Base-by-base conservation (phyloP, 2,329 filamentous ascomycete genomes). In the Aureobasidium namibiae region DNA sequence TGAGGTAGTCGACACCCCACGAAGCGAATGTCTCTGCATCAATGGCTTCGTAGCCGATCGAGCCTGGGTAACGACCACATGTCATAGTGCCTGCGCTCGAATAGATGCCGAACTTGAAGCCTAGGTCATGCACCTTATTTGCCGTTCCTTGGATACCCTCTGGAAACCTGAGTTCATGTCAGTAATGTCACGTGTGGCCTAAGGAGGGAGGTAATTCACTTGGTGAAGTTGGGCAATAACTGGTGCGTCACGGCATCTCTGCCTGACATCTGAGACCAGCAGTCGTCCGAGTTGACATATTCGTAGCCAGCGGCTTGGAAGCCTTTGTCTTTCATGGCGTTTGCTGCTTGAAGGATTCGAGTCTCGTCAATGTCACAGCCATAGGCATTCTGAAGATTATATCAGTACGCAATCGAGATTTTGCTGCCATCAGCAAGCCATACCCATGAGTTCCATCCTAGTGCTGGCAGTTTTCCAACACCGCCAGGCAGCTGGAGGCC, bases 1-100 rank as follows among this genome's bases (percentile, higher is more conserved):
- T 83, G 14, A 82, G 68, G 60, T 82, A 84, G 65, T 84, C 82
- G 59, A 85, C 75, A 2, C 78, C 81, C 82, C 82, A 85, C 18
- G 75, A 72, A 1, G 80, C 79, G 66, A 81, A 85, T 0, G 80
- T 79, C 42, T 76, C 69, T 1, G 83, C 84, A 67, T 87, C 84
- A 16, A 81, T 69, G 1, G 74, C 68, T 64, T 87, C 84, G 63
- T 80, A 77, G 1, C 80, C 82, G 10, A 83, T 45, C 38, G 72
- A 75, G 4, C 56, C 61, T 58, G 60, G 34, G 24, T 60, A 56
- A 23, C 52, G 61, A 39, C 66, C 64, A 45, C 67, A 69, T 21
- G 59, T 56, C n/a, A 63, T 59, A 1, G 64, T 53, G 13, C 67
- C 67, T 38, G 63, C 61, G 56, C 67, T 64, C 14, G 79, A 82